Percentiles rank a stretch among this genome's conserved stretches.
These are phyloP conservation scores for Colletotrichum shisoi DNA, from an alignment of 2,329 filamentous ascomycete species.

Conservation along the genomic window DNA sequence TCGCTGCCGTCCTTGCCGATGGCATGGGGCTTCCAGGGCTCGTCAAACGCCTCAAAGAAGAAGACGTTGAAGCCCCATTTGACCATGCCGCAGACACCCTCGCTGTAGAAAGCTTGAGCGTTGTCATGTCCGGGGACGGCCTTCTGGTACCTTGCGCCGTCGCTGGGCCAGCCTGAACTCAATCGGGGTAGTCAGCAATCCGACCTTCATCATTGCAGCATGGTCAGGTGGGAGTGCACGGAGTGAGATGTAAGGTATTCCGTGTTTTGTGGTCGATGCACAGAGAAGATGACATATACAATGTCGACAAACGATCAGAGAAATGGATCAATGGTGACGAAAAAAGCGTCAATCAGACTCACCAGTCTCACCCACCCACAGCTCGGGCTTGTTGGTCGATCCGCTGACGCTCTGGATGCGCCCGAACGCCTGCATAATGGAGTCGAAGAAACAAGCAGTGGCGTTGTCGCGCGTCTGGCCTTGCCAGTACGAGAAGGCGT, in stretches of 20 bases:
- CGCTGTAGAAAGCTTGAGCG: constrained; percentile 67
- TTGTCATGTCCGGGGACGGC: constrained; percentile 68
- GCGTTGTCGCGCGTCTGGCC: constrained; percentile 63
- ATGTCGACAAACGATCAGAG: neutral
- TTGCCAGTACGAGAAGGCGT: constrained; percentile 79
- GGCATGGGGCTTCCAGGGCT: constrained; percentile 73
- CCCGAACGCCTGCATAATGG: constrained; percentile 69
- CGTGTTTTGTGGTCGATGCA: neutral
- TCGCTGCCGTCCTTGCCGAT: constrained; percentile 68
- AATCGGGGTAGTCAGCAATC: constrained; percentile 11
- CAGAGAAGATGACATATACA: neutral
- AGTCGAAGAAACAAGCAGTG: constrained; percentile 70
- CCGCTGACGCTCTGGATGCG: constrained; percentile 68
- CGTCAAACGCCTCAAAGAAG: constrained; percentile 78
- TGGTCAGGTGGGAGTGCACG: neutral
- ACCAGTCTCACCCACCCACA: constrained; percentile 73
- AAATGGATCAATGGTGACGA: neutral
- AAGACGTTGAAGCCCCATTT: constrained; percentile 74
- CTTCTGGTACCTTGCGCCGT: constrained; percentile 67
- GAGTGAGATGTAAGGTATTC: no score
- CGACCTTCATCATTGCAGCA: neutral
- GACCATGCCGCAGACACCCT: constrained; percentile 69
- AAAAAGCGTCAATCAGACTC: neutral
- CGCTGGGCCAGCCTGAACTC: constrained; percentile 64
- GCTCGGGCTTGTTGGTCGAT: constrained; percentile 61